phyloP scores from a whole-genome alignment of 2,329 filamentous ascomycete genomes.

The Hyphodiscus sp. region DNA sequence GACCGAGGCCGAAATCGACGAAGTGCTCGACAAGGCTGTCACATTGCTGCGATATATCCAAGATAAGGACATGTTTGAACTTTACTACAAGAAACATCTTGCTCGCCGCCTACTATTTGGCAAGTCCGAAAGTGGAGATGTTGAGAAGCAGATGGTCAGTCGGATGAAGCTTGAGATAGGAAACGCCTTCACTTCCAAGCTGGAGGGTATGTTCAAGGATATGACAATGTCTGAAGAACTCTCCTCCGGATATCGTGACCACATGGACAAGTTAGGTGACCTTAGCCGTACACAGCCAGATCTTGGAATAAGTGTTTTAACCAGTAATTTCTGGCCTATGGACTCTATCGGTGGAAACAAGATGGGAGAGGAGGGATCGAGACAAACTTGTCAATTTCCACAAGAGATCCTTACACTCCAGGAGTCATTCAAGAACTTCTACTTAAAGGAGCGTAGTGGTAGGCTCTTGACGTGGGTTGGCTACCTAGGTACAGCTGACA shows the following conservation, averaged over 20 bases:
- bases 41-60: slow-evolving; percentile 79
- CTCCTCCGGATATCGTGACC: slow-evolving; percentile 66
- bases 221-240: slow-evolving; percentile 84
- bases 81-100: slow-evolving; percentile 97
- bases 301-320: slow-evolving; percentile 77
- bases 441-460: slow-evolving; percentile 79
- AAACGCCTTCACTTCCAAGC: slow-evolving; percentile 84
- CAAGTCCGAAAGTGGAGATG: slow-evolving; percentile 84
- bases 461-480: slow-evolving; percentile 79
- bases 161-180: slow-evolving; percentile 97
- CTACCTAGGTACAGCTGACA: slow-evolving; percentile 70
- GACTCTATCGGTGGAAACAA: slow-evolving; percentile 68
- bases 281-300: slow-evolving; percentile 60
- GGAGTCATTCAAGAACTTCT: slow-evolving; percentile 82
- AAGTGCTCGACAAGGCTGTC: slow-evolving; percentile 82
- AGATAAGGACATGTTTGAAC: slow-evolving; percentile 92
- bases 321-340: slow-evolving; percentile 90
- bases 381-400: slow-evolving; percentile 63
- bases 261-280: slow-evolving; percentile 50
- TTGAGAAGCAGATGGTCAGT: slow-evolving; percentile 90
- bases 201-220: slow-evolving; percentile 98
- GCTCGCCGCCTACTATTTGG: slow-evolving; percentile 80
- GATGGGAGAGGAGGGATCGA: slow-evolving; percentile 41
- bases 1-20: slow-evolving; percentile 80
- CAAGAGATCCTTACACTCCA: slow-evolving; percentile 67